Evolutionary conservation across 148 eudicot species (phyloP), one percentile per base, ranked within the genome.

Genomic region (Rhododendron henanense): DNA sequence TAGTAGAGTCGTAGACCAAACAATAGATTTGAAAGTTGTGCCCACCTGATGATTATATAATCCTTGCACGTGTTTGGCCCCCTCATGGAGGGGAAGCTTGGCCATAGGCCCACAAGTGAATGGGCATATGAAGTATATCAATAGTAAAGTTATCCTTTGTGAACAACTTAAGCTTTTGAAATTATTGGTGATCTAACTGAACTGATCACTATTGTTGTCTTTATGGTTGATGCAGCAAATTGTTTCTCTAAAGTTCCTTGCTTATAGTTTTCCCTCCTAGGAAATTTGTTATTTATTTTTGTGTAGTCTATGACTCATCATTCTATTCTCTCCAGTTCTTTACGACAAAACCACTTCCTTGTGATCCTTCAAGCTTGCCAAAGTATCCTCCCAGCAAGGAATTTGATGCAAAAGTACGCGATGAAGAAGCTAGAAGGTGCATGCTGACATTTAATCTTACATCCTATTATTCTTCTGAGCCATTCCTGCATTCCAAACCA

Each of bases 321-420:
- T 16, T 83, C 25, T 78, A 86, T 81, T 55, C 50, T 88, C 41
- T 83, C 23, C 93, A 96, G 99, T 96, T 94, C 88, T 95, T 96
- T 87, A 87, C 91, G 11, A 87, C 93, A 80, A 92, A 91, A 82
- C 99, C 99, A 85, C 93, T 91, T 85, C 97, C 99, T 45, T 94
- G 96, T 91, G 94, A 94, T 86, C 95, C 98, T 74, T 93, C 94
- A 88, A 93, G 95, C 89, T 93, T 94, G 88, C 98, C 95, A 19
- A 94, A 88, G 82, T 96, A 96, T 89, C 94, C 98, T 83, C 98
- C 98, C 85, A 96, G 95, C 93, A 93, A 96, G 88, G 98, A 96
- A 91, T 87, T 93, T 57, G 94, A 94, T 88, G 96, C 96, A 21
- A 96, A 94, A 93, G 81, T 94, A 89, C 93, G 98, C 87, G 94